A percentile compares a stretch with the other conserved stretches of the same genome.
phyloP scores from a whole-genome alignment of 169 alveolate species.

The Eimeria sp. region DNA sequence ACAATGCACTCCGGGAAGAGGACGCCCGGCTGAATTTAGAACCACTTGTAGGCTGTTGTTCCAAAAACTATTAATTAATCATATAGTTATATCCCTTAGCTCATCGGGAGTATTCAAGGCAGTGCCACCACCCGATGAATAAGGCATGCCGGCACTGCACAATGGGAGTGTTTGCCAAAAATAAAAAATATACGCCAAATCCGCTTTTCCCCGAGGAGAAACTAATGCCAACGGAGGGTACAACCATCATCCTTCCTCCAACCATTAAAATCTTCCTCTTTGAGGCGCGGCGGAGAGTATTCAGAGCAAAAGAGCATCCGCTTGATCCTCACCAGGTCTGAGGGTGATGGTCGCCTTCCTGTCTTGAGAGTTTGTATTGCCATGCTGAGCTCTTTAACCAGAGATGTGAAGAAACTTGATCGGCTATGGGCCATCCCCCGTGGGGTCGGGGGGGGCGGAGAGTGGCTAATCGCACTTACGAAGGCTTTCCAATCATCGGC shows the following conservation, averaged over 20 bases:
- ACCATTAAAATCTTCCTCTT: background rate
- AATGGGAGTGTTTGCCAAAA: background rate
- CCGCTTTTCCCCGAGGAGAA: background rate
- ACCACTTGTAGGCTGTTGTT: background rate
- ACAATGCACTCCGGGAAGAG: background rate
- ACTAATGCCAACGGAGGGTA: background rate
- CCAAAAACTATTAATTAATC: background rate
- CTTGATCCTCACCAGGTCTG: background rate
- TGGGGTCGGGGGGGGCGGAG: background rate
- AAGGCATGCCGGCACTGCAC: background rate
- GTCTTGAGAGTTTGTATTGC: slow-evolving; percentile 2
- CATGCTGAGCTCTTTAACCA: background rate
- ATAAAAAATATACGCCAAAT: background rate
- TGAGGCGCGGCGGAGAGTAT: background rate
- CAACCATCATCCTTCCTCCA: background rate
- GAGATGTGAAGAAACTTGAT: too few species aligned
- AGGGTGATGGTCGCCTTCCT: background rate
- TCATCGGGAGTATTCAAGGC: background rate
- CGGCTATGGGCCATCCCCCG: background rate
- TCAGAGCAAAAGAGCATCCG: background rate
- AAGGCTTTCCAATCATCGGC: background rate
- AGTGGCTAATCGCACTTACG: background rate
- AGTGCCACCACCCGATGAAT: background rate
- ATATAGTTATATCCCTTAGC: background rate
- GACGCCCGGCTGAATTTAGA: background rate